Evolutionary conservation across 2,329 filamentous ascomycete genomes (phyloP), one percentile per base, ranked within the genome.

Genomic region (Hymenoscyphus fructigenus): DNA sequence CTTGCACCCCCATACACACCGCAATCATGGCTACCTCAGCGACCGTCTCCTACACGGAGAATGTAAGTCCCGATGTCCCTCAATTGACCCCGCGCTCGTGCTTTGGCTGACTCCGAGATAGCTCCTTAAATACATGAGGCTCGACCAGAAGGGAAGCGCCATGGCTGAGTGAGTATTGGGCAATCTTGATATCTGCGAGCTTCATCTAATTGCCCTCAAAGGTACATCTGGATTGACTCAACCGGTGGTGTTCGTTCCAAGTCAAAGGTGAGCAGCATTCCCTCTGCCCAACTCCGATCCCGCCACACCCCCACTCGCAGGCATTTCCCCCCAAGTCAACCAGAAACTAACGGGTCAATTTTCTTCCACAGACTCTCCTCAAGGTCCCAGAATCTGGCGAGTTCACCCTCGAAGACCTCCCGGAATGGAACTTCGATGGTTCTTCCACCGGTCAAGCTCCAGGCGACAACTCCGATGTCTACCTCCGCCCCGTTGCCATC

Each of bases 381-480:
- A 84, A 85, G 77, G 79, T 85, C 75, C 83, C 85, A 71, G 76
- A 76, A 47, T 82, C 64, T 41, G 74, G 73, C 59, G 63, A 72
- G 57, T 72, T 74, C 67, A 75, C 68, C 67, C 79, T 88, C 68
- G 84, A 86, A 65, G 88, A 91, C 69, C 88, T 91, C 68, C 86
- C 89, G 74, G 88, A 91, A 81, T 91, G 89, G 89, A 91, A 91
- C 82, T 91, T 91, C 75, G 89, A 92, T 78, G 94, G 94, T 76
- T 97, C 92, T 65, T 97, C 93, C 15, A 97, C 93, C 72, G 89
- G 86, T 72, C 94, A 98, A 81, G 94, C 94, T 59, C 92, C 92
- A 50, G 93, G 93, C 75, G 91, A 96, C 80, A 95, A 98, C 88
- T 97, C 92, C 58, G 94, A 98, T 81, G 91, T 97, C 84, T 97